Base-by-base conservation (phyloP, 164 flowering plant species). In the Sextonia rubra region DNA sequence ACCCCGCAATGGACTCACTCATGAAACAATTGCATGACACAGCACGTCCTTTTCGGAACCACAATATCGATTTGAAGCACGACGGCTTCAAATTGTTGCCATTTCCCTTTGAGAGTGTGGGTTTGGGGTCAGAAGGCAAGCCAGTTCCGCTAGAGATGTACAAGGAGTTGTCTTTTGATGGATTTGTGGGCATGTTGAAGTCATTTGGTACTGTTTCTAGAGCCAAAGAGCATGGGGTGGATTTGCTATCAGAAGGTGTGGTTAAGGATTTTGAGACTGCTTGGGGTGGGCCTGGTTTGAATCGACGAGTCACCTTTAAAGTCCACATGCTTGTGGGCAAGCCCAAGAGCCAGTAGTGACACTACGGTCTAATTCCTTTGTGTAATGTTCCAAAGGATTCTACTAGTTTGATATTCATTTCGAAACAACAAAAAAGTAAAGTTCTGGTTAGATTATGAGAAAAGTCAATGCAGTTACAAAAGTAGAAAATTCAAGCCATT, bases 61-160 rank as follows among this genome's bases (percentile, higher is more conserved):
- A 72, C 6, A 60, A n/a, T n/a, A n/a, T n/a, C n/a, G n/a, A n/a
- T n/a, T n/a, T n/a, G n/a, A 67, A 3, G 44, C 47, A 2, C 24
- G 79, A 77, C 25, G 62, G 49, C 2, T 79, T 77, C 60, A 23
- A 17, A n/a, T 69, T 66, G 2, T 72, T 82, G 4, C 64, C 75
- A 0, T 79, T 82, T 64, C 84, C 82, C 2, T 82, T 79, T 52
- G 78, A 79, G 71, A 26, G 49, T n/a, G 76, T 79, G 3, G 82
- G 75, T 4, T 24, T 74, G n/a, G 71, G 66, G 9, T 60, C n/a
- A 1, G 70, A 79, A 24, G 73, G 72, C 18, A 69, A 66, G 3
- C 84, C 84, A 32, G 17, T 82, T 32, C 8, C 30, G 18, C 47
- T 79, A 4, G 75, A 74, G 11, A 70, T 67, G 20, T 69, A 68